Percentiles rank a stretch among this genome's conserved stretches.
Evolutionary conservation across 2,329 filamentous ascomycete genomes (phyloP).

Genomic region (Sarocladiaceae sp.): DNA sequence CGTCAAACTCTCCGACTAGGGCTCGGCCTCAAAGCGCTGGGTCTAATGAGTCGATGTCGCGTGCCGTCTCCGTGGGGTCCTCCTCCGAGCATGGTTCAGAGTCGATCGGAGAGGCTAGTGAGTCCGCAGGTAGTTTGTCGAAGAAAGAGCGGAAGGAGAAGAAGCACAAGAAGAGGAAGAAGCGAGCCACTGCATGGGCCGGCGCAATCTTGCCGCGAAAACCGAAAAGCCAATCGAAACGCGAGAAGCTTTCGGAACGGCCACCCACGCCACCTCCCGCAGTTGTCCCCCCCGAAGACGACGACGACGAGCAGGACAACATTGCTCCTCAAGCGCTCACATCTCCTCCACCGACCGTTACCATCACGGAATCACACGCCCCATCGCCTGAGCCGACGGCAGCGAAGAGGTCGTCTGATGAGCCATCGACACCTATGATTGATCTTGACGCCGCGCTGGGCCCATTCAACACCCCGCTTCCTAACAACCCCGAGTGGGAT

Average conservation of each 20-base stretch:
- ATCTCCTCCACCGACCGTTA: constrained; percentile 29
- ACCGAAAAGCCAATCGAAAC: constrained; percentile 41
- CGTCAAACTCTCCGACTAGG: constrained; percentile 39
- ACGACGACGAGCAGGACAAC: constrained; percentile 23
- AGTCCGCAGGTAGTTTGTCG: constrained; percentile 15
- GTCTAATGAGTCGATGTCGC: constrained; percentile 33
- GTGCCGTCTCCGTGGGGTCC: constrained; percentile 21
- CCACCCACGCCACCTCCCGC: constrained; percentile 42
- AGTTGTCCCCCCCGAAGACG: constrained; percentile 20
- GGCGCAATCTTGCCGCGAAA: constrained; percentile 61
- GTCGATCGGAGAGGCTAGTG: constrained; percentile 16
- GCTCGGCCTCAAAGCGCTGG: constrained; percentile 40
- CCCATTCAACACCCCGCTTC: constrained; percentile 77
- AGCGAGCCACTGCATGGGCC: constrained; percentile 49
- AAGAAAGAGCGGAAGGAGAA: constrained; percentile 29
- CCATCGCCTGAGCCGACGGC: constrained; percentile 20
- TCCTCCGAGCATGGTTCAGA: constrained; percentile 32
- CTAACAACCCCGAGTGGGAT: constrained; percentile 58
- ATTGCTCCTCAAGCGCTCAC: constrained; percentile 2
- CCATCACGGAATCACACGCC: constrained; percentile 34
- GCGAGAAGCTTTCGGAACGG: constrained; percentile 32
- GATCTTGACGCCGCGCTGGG: constrained; percentile 91
- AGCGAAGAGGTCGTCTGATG: constrained; percentile 44
- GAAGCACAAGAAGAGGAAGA: constrained; percentile 61
- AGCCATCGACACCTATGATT: constrained; percentile 72